These are phyloP conservation scores for Alternaria sp. DNA, from an alignment of 2,329 filamentous ascomycete species.

Conservation along the genomic window DNA sequence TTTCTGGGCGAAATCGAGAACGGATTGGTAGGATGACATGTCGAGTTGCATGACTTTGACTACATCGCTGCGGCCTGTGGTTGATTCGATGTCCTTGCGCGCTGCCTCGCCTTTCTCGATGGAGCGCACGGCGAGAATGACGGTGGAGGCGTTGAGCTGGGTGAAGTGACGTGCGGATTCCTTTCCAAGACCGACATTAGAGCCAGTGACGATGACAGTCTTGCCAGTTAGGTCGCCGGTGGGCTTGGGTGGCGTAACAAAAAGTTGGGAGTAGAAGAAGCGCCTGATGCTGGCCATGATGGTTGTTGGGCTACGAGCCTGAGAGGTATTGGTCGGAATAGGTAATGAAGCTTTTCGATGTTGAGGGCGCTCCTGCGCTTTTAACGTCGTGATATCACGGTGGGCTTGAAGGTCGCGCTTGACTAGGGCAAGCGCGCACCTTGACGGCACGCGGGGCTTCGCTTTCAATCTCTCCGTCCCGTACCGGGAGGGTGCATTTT, in stretches of 20 bases:
- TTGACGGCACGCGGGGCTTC: background rate
- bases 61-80: slow-evolving; percentile 36
- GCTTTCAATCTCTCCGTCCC: background rate
- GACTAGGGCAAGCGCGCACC: background rate
- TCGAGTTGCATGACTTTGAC: slow-evolving; percentile 58
- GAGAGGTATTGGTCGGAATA: background rate
- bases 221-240: slow-evolving; percentile 39
- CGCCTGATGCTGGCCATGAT: slow-evolving; percentile 5
- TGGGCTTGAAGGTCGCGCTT: background rate
- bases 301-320: background rate
- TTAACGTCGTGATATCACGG: background rate
- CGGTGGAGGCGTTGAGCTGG: slow-evolving; percentile 47
- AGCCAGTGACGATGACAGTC: slow-evolving; percentile 57
- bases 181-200: slow-evolving; percentile 56
- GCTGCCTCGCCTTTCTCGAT: slow-evolving; percentile 55
- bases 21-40: slow-evolving; percentile 48
- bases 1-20: slow-evolving; percentile 43
- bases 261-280: slow-evolving; percentile 52
- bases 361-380: background rate
- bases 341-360: background rate
- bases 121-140: slow-evolving; percentile 56
- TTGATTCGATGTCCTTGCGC: slow-evolving; percentile 48
- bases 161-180: slow-evolving; percentile 55
- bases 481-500: background rate
- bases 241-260: slow-evolving; percentile 44